A percentile compares a stretch with the other conserved stretches of the same genome.
Conservation (phyloP, 768 basidiomycete genomes). For the Mycena rosella region DNA sequence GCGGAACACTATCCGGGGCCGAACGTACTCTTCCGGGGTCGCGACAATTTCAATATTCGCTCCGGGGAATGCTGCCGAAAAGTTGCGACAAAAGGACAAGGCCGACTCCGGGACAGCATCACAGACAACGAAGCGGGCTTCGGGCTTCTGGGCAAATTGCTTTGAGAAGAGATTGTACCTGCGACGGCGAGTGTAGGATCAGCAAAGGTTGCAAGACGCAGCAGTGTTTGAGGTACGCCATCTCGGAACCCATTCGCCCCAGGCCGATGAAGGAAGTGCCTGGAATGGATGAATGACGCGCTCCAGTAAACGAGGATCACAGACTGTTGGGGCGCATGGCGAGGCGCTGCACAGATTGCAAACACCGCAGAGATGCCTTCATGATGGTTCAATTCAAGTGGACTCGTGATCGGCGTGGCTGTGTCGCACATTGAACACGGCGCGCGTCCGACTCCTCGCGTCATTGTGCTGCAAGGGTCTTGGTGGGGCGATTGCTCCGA, state of each 20-base stretch:
- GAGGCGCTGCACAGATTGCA: conserved; percentile 54
- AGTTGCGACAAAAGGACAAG: conserved; percentile 65
- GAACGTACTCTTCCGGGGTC: conserved; percentile 77
- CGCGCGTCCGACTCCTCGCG: no score
- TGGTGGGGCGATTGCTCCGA: background rate
- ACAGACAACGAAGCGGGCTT: conserved; percentile 80
- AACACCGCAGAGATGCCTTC: conserved; percentile 61
- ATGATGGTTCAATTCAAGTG: conserved; percentile 49
- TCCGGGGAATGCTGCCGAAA: conserved; percentile 68
- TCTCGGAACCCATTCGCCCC: conserved; percentile 90
- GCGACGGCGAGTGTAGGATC: no score
- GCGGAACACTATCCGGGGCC: conserved; percentile 27
- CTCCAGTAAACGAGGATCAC: background rate
- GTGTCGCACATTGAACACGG: no score
- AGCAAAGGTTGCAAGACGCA: no score
- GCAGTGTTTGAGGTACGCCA: conserved; percentile 56
- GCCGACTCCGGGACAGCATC: conserved; percentile 77
- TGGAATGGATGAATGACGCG: conserved; percentile 13
- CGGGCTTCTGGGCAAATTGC: conserved; percentile 63
- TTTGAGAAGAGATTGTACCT: conserved; percentile 82
- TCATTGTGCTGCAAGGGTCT: background rate
- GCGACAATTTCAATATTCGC: conserved; percentile 69
- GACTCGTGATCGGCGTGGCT: background rate
- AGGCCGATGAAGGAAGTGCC: conserved; percentile 86
- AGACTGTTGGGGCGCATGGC: conserved; percentile 55